A percentile compares a stretch with the other conserved stretches of the same genome.
phyloP scores from a whole-genome alignment of 1,284 basidiomycete species.

The Austroboletus niveus region DNA sequence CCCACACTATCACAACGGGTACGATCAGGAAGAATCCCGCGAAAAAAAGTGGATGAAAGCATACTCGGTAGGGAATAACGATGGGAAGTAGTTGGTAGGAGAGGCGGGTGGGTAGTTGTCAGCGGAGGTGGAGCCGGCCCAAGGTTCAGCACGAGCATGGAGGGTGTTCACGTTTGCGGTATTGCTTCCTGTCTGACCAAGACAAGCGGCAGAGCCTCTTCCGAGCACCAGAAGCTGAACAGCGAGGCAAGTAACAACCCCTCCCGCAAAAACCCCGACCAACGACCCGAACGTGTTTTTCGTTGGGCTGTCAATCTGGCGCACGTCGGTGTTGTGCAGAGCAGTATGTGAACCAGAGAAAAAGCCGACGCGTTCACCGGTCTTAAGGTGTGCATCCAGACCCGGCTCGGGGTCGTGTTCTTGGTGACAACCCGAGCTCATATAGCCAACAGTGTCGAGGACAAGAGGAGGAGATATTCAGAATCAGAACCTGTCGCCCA shows the following conservation, averaged over 20 bases:
- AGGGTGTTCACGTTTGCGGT: neutral
- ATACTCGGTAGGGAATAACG: constrained; percentile 13
- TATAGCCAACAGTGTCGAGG: neutral
- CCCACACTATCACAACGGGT: constrained; percentile 48
- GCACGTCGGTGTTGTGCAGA: neutral
- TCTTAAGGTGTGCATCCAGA: constrained; percentile 1
- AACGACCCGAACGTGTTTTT: neutral
- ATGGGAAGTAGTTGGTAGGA: neutral
- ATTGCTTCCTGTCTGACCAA: too few relatives aligned
- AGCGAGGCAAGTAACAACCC: too few relatives aligned
- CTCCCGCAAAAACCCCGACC: too few relatives aligned
- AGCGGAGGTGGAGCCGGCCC: neutral
- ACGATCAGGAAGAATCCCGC: neutral
- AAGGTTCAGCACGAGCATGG: neutral
- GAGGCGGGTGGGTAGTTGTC: neutral
- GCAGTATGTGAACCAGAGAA: constrained; percentile 12
- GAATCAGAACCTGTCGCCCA: too few relatives aligned
- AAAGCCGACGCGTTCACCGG: constrained; percentile 18
- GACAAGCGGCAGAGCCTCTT: too few relatives aligned
- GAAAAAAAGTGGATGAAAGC: neutral
- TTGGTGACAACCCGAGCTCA: constrained; percentile 16
- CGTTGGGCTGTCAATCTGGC: neutral
- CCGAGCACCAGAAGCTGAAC: too few relatives aligned
- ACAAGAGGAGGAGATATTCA: too few relatives aligned
- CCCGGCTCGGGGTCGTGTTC: constrained; percentile 25